These are phyloP conservation scores for Mortierella sp. DNA, from an alignment of 371 early-diverging fungal species.

Conservation along the genomic window DNA sequence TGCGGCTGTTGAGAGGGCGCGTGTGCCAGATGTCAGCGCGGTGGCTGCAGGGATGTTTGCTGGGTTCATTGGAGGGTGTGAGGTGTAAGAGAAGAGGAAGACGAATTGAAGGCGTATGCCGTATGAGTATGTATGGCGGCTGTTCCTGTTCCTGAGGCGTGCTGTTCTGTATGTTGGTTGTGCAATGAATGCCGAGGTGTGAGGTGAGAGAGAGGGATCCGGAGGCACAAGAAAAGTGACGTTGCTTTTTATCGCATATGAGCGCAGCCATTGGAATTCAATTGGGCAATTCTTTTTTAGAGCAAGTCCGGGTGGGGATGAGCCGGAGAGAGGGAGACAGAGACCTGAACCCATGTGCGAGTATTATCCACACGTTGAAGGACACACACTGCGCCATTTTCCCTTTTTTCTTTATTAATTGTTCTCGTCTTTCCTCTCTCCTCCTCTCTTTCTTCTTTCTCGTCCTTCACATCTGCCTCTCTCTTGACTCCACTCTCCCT, in stretches of 20 bases:
- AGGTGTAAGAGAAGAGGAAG: not conserved
- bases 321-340: not conserved
- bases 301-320: constrained; percentile 1
- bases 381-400: not conserved
- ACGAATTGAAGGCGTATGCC: too few species aligned
- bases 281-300: not conserved
- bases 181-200: not conserved
- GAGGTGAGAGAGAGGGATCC: not conserved
- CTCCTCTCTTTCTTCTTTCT: too few species aligned
- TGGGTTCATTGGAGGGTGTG: constrained; percentile 8
- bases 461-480: too few species aligned
- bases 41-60: constrained; percentile 31
- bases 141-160: not conserved
- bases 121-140: not conserved
- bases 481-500: too few species aligned
- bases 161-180: not conserved
- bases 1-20: constrained; percentile 27
- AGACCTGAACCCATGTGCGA: not conserved
- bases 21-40: constrained; percentile 33
- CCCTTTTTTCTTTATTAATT: not conserved
- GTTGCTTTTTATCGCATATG: not conserved
- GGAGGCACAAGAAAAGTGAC: not conserved
- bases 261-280: not conserved
- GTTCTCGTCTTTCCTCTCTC: not conserved
- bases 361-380: not conserved